Base-by-base conservation (phyloP, 345 rosid species). In the Trapa bicornis region DNA sequence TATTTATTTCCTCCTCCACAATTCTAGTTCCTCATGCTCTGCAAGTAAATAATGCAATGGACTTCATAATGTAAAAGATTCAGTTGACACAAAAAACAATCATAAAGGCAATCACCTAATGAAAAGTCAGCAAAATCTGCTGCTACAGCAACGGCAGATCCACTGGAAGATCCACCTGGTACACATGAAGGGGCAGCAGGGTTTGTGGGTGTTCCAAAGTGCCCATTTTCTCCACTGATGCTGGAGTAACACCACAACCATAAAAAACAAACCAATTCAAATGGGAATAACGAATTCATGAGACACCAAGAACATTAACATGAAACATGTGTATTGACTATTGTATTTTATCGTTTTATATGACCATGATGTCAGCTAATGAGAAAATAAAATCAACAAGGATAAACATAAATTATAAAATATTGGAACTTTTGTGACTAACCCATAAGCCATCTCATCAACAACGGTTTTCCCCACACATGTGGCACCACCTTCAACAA, bases 401-500 rank as follows among this genome's bases (percentile, higher is more conserved):
- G 43, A 9, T 8, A 2, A 0, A 42, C 14, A 47, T 9, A 22
- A 4, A 15, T 35, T 16, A 17, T 13, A 36, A 65, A 22, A 14
- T 7, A 22, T 43, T 33, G 10, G 1, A 48, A 41, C 47, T 65
- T 43, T 4, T 6, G 16, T 5, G 11, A 75, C 75, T 68, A 61
- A 87, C 99, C 99, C 76, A 73, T 67, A 87, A 2, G 89, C 96
- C 73, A 94, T 72, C 74, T 94, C 99, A 73, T 89, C 97, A 67
- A 94, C 86, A 4, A 91, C 83, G 68, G 99, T 91, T 78, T 86
- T 91, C 57, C 97, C 99, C 73, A 91, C 76, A 74, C 97, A 91
- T 66, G 99, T 87, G 64, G 97, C 99, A 57, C 99, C 99, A 67
- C 89, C 97, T 76, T 89, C 96, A 68, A 87, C 90, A 1, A 94